Evolutionary conservation across 441 rosid species (phyloP), one percentile per base, ranked within the genome.

Genomic region (Pelargonium citronellum): DNA sequence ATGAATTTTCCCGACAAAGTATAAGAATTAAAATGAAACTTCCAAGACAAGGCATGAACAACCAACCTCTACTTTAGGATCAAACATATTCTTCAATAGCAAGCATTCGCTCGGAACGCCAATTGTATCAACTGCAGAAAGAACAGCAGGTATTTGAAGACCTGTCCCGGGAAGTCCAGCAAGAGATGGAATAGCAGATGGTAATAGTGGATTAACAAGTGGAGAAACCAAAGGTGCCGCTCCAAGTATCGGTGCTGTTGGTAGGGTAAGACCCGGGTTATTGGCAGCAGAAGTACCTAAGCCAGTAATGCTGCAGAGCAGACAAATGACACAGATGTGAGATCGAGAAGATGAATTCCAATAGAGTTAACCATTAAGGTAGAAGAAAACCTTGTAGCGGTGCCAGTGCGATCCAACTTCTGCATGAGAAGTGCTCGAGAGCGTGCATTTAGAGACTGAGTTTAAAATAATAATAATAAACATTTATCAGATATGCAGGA

Each of bases 31-130:
- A 46, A 3, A 49, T 7, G 51, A 30, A 22, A 8, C 55, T 43
- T 63, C 13, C 17, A 71, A 16, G 73, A 69, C 8, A 66, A 57
- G 55, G 1, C 46, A 39, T 2, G n/a, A 39, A 67, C 67, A 51
- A 71, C 86, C 1, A 62, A 88, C 96, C 98, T 95, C 99, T 62
- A 74, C 11, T 20, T 69, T 84, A 15, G 99, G 97, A 84, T 95
- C 98, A 81, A 95, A 95, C 99, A 95, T 95, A 74, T 95, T 95
- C 84, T 90, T 95, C 79, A 95, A 81, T 66, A 95, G 66, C 41
- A 95, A 68, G 78, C 95, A 95, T 82, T 95, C 97, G 65, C 91
- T 90, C 30, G 96, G 99, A 72, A 75, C 68, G 53, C 98, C 98
- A 20, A 92, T 71, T 53, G 91, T 76, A 77, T 95, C 84, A 0